phyloP scores from a whole-genome alignment of 345 rosid species.

The Triadica sebifera region DNA sequence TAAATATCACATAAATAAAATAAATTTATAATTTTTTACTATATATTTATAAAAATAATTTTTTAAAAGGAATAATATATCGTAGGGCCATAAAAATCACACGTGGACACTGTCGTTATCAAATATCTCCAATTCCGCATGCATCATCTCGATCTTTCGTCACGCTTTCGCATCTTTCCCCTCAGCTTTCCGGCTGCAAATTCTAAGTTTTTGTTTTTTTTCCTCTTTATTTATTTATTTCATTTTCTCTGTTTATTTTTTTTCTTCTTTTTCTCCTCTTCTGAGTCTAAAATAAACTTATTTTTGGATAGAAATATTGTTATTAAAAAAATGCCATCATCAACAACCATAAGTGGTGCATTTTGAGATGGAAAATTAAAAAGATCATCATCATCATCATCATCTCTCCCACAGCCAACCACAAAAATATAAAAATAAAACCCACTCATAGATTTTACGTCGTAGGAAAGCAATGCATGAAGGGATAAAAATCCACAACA shows the following conservation, averaged over 20 bases:
- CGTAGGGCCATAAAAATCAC: slow-evolving; percentile 46
- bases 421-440: background rate
- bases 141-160: slow-evolving; percentile 16
- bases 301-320: too few species aligned
- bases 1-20: too few species aligned
- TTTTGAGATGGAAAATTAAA: slow-evolving; percentile 17
- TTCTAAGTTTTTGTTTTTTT: too few species aligned
- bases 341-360: slow-evolving; percentile 44
- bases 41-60: too few species aligned
- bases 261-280: too few species aligned
- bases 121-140: slow-evolving; percentile 24
- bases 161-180: slow-evolving; percentile 57
- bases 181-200: slow-evolving; percentile 19
- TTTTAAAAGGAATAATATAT: slow-evolving; percentile 18
- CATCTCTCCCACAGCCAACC: slow-evolving; percentile 30
- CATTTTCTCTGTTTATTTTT: too few species aligned
- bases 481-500: slow-evolving; percentile 50
- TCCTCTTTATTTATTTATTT: too few species aligned
- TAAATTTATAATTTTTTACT: too few species aligned
- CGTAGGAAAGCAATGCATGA: slow-evolving; percentile 93
- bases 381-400: slow-evolving; percentile 23
- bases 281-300: too few species aligned
- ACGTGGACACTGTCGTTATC: slow-evolving; percentile 45
- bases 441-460: slow-evolving; percentile 53
- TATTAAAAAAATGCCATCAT: slow-evolving; percentile 17